phyloP scores from a whole-genome alignment of 2,329 filamentous ascomycete species.

The Aspergillus alliaceus region DNA sequence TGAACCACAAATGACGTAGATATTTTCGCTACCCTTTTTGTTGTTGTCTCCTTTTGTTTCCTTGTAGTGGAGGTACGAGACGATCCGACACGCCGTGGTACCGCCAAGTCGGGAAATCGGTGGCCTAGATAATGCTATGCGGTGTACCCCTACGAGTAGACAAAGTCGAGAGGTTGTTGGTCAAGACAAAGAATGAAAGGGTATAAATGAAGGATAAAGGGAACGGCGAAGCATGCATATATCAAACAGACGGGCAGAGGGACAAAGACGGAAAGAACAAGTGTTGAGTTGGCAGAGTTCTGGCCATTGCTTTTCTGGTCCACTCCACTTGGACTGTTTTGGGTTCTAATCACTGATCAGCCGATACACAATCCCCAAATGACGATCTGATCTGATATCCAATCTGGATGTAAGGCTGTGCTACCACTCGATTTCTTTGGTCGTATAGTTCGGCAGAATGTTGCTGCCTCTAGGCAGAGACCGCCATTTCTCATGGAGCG shows the following conservation, averaged over 20 bases:
- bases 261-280: not conserved
- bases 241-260: not conserved
- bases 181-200: not conserved
- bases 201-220: not conserved
- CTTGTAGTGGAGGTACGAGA: not conserved
- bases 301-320: not conserved
- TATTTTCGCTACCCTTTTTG: not conserved
- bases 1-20: not conserved
- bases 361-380: not conserved
- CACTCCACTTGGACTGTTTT: not conserved
- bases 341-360: not conserved
- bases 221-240: not conserved
- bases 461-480: too few species aligned
- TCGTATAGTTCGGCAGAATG: not conserved
- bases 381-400: not conserved
- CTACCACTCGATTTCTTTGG: not conserved
- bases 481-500: not conserved
- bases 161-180: too few species aligned
- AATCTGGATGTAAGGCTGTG: not conserved
- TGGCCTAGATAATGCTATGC: not conserved
- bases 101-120: not conserved
- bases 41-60: not conserved
- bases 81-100: not conserved
- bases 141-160: not conserved
- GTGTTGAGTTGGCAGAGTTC: constrained; percentile 1